phyloP scores from a whole-genome alignment of 768 basidiomycete species.

The Brasilioporus rufonigricans region DNA sequence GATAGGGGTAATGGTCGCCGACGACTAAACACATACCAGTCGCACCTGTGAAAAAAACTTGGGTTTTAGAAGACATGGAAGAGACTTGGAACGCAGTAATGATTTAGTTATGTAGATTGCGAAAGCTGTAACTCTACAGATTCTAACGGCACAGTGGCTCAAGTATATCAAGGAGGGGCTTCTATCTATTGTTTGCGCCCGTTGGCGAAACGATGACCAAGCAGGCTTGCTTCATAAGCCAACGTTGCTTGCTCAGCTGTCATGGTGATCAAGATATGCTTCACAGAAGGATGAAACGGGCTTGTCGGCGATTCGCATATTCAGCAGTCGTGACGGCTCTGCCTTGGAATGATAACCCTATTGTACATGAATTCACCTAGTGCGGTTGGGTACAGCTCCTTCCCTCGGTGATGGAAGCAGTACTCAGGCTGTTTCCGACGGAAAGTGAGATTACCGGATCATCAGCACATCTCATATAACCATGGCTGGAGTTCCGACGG shows the following conservation, averaged over 20 bases:
- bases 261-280: not conserved
- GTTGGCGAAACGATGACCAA: not conserved
- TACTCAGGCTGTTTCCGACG: no score
- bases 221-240: slow-evolving; percentile 5
- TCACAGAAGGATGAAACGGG: not conserved
- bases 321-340: no score
- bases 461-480: no score
- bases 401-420: no score
- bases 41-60: slow-evolving; percentile 20
- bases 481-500: no score
- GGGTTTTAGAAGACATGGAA: slow-evolving; percentile 20
- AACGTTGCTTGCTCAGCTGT: not conserved
- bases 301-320: not conserved
- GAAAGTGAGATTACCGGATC: no score
- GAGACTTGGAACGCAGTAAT: not conserved
- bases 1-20: not conserved
- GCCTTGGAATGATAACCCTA: no score
- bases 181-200: not conserved
- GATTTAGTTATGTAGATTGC: not conserved
- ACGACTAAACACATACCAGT: slow-evolving; percentile 12
- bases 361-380: no score
- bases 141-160: no score
- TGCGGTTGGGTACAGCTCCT: no score
- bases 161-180: no score
- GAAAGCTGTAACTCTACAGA: not conserved